Conservation (phyloP, 2,329 filamentous ascomycete genomes). For the Xylaria sp. region DNA sequence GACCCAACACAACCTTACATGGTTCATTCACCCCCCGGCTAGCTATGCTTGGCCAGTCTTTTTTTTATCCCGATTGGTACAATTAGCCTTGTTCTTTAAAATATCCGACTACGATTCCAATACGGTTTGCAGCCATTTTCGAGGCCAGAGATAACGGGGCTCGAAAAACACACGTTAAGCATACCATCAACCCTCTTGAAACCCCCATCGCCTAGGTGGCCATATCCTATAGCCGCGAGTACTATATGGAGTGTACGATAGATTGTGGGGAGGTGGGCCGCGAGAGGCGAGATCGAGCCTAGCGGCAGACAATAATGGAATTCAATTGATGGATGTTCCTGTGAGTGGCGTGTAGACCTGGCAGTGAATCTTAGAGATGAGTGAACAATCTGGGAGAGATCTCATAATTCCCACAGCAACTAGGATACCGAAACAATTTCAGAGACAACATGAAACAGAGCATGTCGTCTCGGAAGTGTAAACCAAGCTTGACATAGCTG, state of each 20-base stretch:
- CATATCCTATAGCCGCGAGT: not conserved
- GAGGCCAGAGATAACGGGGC: not conserved
- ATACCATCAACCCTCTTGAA: not conserved
- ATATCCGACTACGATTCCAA: not conserved
- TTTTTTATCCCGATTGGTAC: not conserved
- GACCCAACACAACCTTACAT: not conserved
- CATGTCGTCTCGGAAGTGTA: not conserved
- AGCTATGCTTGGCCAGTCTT: constrained; percentile 10
- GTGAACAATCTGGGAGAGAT: constrained; percentile 14
- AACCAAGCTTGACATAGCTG: constrained; percentile 2
- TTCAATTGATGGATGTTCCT: constrained; percentile 30
- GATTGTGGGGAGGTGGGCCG: constrained; percentile 33
- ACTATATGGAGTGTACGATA: constrained; percentile 12
- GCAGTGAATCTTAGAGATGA: constrained; percentile 13
- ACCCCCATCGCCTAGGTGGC: not conserved
- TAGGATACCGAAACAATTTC: constrained; percentile 14
- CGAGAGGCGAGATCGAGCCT: constrained; percentile 14
- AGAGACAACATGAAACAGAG: constrained; percentile 3
- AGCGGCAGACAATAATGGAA: constrained; percentile 13
- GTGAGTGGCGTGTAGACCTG: constrained; percentile 16
- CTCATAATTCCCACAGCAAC: constrained; percentile 10
- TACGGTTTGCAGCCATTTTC: not conserved
- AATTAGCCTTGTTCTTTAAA: not conserved
- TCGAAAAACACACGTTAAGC: not conserved
- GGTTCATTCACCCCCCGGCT: constrained; percentile 6